phyloP scores from a whole-genome alignment of 768 basidiomycete species.

The Galerina sulciceps region DNA sequence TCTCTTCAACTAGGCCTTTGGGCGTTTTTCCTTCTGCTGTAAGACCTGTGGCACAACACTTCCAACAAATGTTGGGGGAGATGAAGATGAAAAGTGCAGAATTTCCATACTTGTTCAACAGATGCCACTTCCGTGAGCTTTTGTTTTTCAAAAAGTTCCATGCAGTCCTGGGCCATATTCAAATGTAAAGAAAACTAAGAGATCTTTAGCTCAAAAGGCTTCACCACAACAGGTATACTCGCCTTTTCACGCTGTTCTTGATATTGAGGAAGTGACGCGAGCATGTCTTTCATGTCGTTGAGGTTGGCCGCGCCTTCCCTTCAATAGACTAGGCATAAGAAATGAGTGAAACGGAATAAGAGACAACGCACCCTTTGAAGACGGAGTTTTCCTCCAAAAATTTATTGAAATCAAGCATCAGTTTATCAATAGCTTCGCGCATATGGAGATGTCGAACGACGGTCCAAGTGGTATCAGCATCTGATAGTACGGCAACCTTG shows the following conservation, averaged over 20 bases:
- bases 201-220: background rate
- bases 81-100: slow-evolving; percentile 17
- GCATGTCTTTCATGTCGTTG: slow-evolving; percentile 99
- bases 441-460: slow-evolving; percentile 97
- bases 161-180: slow-evolving; percentile 97
- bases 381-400: slow-evolving; percentile 95
- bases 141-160: slow-evolving; percentile 89
- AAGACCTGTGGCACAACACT: slow-evolving; percentile 94
- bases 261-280: slow-evolving; percentile 92
- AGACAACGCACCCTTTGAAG: slow-evolving; percentile 75
- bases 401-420: slow-evolving; percentile 95
- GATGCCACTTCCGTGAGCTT: slow-evolving; percentile 82
- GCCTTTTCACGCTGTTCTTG: slow-evolving; percentile 96
- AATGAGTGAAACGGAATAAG: slow-evolving; percentile 1
- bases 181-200: slow-evolving; percentile 91
- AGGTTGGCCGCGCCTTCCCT: slow-evolving; percentile 85
- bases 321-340: slow-evolving; percentile 5
- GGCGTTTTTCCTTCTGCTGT: slow-evolving; percentile 95
- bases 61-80: background rate
- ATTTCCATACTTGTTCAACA: slow-evolving; percentile 78
- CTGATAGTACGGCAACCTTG: slow-evolving; percentile 84
- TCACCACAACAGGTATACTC: background rate
- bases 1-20: slow-evolving; percentile 94
- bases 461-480: slow-evolving; percentile 89
- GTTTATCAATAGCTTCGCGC: slow-evolving; percentile 96